Conservation (phyloP, 75 land plant genomes). For the Picea sitchensis region DNA sequence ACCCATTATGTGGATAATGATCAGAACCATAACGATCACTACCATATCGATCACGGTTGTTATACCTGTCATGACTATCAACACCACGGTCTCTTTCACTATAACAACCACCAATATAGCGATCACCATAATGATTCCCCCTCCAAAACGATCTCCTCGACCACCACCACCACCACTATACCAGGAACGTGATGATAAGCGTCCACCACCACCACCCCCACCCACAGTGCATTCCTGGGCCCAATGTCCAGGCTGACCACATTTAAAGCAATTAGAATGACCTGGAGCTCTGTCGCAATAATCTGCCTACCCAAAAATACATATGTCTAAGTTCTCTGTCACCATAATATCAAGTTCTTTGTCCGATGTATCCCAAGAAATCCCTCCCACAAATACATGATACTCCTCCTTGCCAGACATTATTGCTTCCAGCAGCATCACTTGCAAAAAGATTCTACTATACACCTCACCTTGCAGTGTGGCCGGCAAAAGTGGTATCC, state of each 20-base stretch:
- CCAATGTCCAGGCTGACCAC: constrained; percentile 86
- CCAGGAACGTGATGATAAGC: background rate
- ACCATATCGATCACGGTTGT: constrained; percentile 41
- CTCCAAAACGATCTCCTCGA: constrained; percentile 32
- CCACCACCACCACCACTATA: constrained; percentile 16
- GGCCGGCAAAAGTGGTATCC: too few relatives aligned
- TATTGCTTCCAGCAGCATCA: background rate
- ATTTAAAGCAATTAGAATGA: constrained; percentile 71
- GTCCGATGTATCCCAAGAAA: constrained; percentile 74
- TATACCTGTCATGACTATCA: constrained; percentile 11
- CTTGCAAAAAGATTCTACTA: background rate
- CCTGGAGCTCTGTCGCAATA: background rate
- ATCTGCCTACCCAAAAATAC: background rate
- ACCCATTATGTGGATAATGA: constrained; percentile 48
- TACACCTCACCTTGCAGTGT: too few relatives aligned
- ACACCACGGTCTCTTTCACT: constrained; percentile 29
- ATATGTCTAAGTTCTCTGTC: too few relatives aligned
- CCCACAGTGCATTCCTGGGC: constrained; percentile 77
- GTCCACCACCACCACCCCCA: constrained; percentile 49
- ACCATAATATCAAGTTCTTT: constrained; percentile 34
- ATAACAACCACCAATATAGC: constrained; percentile 43
- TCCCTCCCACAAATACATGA: constrained; percentile 75
- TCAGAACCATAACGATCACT: constrained; percentile 37
- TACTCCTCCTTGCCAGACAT: constrained; percentile 64
- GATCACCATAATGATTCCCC: constrained; percentile 37